These are phyloP conservation scores for Asparagopsis taxiformis DNA, from an alignment of 31 red algal species.

Conservation along the genomic window DNA sequence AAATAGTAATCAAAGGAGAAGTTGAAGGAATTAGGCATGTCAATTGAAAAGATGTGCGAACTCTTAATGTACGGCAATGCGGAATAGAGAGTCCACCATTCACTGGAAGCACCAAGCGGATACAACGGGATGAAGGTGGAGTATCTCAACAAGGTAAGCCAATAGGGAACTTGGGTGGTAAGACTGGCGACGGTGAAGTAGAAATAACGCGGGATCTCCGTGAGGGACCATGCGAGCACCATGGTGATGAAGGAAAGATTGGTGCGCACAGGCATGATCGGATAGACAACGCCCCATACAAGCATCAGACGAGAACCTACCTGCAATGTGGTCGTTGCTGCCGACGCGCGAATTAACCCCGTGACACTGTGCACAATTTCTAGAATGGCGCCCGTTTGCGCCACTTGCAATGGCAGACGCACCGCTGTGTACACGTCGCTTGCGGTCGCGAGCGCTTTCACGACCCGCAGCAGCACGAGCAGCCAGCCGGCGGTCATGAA, in stretches of 20 bases:
- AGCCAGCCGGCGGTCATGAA: slow-evolving; percentile 66
- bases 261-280: slow-evolving; percentile 21
- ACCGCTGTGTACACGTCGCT: slow-evolving; percentile 37
- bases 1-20: slow-evolving; percentile 79
- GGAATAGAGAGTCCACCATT: slow-evolving; percentile 41
- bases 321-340: slow-evolving; percentile 64
- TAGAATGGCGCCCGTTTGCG: slow-evolving; percentile 64
- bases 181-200: slow-evolving; percentile 58
- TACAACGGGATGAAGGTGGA: slow-evolving; percentile 85
- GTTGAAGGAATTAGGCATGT: slow-evolving; percentile 74
- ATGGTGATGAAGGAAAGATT: slow-evolving; percentile 41
- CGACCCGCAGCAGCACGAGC: slow-evolving; percentile 22
- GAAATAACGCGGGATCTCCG: slow-evolving; percentile 82
- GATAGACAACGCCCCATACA: slow-evolving; percentile 54
- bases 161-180: slow-evolving; percentile 33
- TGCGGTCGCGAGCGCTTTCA: slow-evolving; percentile 12
- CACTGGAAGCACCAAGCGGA: slow-evolving; percentile 80
- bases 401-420: slow-evolving; percentile 32
- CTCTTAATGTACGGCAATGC: slow-evolving; percentile 56
- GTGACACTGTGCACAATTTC: slow-evolving; percentile 73
- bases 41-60: slow-evolving; percentile 27
- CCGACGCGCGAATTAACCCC: slow-evolving; percentile 65
- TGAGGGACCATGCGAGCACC: slow-evolving; percentile 75
- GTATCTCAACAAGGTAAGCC: slow-evolving; percentile 69
- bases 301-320: slow-evolving; percentile 80